A percentile compares a stretch with the other conserved stretches of the same genome.
Conservation (phyloP, 495 filamentous ascomycete genomes). For the Parachaetomium inaequale region DNA sequence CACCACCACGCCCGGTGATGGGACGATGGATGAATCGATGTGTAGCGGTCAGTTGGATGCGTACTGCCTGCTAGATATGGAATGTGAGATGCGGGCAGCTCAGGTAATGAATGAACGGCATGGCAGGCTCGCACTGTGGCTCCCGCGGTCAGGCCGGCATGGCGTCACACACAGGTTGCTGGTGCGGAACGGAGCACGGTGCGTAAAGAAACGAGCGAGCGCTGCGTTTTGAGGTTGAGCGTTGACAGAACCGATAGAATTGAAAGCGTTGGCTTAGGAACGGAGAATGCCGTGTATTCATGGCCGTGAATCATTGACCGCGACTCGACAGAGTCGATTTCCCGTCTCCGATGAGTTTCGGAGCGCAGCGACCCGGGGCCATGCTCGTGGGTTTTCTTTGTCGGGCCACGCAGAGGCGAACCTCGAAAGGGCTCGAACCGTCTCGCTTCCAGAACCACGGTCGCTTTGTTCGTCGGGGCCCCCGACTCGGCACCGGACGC, state of each 20-base stretch:
- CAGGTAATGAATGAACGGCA: too few relatives aligned
- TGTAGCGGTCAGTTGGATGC: background rate
- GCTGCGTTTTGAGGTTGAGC: too few relatives aligned
- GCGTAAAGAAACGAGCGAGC: too few relatives aligned
- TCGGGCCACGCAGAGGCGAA: background rate
- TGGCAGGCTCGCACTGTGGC: conserved; percentile 8
- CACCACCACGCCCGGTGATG: conserved; percentile 23
- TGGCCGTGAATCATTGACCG: background rate
- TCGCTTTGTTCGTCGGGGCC: background rate
- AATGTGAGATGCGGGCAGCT: too few relatives aligned
- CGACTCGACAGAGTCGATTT: background rate
- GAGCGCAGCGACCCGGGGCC: background rate
- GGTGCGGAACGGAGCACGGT: too few relatives aligned
- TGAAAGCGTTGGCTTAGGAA: background rate
- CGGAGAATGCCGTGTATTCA: background rate
- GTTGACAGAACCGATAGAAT: too few relatives aligned
- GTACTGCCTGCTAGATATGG: background rate
- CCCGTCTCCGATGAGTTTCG: background rate
- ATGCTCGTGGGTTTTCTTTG: background rate
- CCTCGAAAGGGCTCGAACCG: too few relatives aligned
- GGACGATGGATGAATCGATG: too few relatives aligned
- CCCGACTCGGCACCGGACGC: background rate
- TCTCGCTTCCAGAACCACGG: background rate
- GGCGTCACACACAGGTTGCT: too few relatives aligned
- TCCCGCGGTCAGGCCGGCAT: background rate